phyloP scores from a whole-genome alignment of 768 basidiomycete genomes.

The Leccinellum luteum region DNA sequence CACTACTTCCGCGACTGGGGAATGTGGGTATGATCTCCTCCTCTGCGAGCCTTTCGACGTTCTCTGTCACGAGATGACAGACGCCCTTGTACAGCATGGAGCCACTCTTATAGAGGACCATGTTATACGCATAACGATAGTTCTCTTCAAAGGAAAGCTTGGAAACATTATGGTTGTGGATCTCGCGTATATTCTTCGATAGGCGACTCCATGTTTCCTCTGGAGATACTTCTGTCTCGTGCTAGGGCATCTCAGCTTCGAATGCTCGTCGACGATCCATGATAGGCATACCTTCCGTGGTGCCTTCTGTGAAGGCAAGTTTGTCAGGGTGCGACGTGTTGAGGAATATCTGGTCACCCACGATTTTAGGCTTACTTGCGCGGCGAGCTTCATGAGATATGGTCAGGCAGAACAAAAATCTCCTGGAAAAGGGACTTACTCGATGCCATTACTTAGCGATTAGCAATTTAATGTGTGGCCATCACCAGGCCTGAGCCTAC shows the following conservation, averaged over 20 bases:
- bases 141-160: constrained; percentile 91
- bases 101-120: constrained; percentile 86
- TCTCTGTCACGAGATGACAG: constrained; percentile 70
- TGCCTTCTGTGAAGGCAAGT: constrained; percentile 37
- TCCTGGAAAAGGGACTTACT: constrained; percentile 16
- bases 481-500: constrained; percentile 5
- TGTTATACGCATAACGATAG: constrained; percentile 90
- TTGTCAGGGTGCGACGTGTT: constrained; percentile 17
- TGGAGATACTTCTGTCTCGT: constrained; percentile 70
- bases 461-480: constrained; percentile 11
- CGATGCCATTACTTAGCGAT: constrained; percentile 28
- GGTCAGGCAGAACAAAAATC: constrained; percentile 13
- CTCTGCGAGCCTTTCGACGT: constrained; percentile 76
- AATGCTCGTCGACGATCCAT: neutral
- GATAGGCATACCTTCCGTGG: constrained; percentile 42
- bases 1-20: constrained; percentile 64
- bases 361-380: constrained; percentile 39
- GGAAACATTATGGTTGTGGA: constrained; percentile 90
- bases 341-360: constrained; percentile 32
- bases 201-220: constrained; percentile 84
- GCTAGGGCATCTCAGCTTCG: constrained; percentile 40
- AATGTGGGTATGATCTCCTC: constrained; percentile 80
- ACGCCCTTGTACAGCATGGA: constrained; percentile 87
- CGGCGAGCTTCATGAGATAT: constrained; percentile 25
- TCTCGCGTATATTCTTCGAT: constrained; percentile 85